Conservation (phyloP, 257 asterid genomes). For the Anisodus tanguticus region DNA sequence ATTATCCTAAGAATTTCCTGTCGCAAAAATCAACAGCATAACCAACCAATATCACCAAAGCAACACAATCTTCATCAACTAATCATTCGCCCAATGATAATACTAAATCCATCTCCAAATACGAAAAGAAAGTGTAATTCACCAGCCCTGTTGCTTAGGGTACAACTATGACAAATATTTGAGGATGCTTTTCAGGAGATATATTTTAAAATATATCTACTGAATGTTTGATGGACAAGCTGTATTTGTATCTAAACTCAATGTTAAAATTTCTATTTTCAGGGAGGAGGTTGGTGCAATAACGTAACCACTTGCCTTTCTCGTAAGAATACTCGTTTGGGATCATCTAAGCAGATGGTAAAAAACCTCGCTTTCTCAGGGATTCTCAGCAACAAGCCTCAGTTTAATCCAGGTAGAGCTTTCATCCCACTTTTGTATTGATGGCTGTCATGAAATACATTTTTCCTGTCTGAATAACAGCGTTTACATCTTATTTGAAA, state of each 20-base stretch:
- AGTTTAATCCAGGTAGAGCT: slow-evolving; percentile 74
- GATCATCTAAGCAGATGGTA: slow-evolving; percentile 75
- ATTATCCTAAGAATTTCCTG: too few species aligned
- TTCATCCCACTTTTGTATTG: neutral
- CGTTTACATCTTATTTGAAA: slow-evolving; percentile 15
- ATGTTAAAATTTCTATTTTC: neutral
- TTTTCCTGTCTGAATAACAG: slow-evolving; percentile 6
- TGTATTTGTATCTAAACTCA: neutral
- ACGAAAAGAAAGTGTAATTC: too few species aligned
- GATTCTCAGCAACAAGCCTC: slow-evolving; percentile 63
- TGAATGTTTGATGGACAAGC: neutral
- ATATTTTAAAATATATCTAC: neutral
- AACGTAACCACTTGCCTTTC: slow-evolving; percentile 59
- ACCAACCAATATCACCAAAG: too few species aligned
- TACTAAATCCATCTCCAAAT: too few species aligned
- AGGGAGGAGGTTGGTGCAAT: slow-evolving; percentile 99
- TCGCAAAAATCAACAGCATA: too few species aligned
- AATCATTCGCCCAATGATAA: too few species aligned
- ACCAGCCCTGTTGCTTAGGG: neutral
- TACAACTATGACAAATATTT: slow-evolving; percentile 5
- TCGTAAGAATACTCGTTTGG: slow-evolving; percentile 53
- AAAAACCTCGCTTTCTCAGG: slow-evolving; percentile 68
- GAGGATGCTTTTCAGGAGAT: neutral
- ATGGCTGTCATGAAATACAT: neutral
- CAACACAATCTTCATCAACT: too few species aligned